Conservation (phyloP, 805 yeast species). For the Candida khao-thaluensis region DNA sequence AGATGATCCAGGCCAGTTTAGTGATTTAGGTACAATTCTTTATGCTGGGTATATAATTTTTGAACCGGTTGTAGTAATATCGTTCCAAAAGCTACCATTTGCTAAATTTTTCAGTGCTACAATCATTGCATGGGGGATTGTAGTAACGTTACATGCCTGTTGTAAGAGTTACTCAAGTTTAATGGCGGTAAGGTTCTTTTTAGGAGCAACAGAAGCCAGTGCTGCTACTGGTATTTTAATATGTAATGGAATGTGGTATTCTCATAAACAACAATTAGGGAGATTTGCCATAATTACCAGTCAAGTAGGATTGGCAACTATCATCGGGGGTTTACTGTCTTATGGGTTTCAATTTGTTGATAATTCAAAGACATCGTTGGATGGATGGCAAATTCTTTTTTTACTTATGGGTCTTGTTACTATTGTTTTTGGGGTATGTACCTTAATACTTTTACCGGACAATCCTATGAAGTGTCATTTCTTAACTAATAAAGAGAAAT, state of each 20-base stretch:
- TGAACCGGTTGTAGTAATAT: constrained; percentile 44
- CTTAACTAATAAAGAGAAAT: constrained; percentile 41
- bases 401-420: constrained; percentile 56
- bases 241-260: constrained; percentile 63
- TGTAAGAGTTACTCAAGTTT: constrained; percentile 52
- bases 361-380: constrained; percentile 29
- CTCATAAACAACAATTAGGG: constrained; percentile 48
- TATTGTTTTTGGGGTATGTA: constrained; percentile 45
- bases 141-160: constrained; percentile 51
- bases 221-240: constrained; percentile 57
- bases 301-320: constrained; percentile 57
- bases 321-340: constrained; percentile 44
- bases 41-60: constrained; percentile 54
- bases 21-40: constrained; percentile 53
- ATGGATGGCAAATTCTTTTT: constrained; percentile 63
- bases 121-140: constrained; percentile 54
- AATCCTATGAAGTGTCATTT: constrained; percentile 42
- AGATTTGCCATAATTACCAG: constrained; percentile 58
- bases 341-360: constrained; percentile 55
- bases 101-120: constrained; percentile 49
- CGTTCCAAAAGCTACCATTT: constrained; percentile 52
- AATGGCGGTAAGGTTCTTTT: constrained; percentile 52
- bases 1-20: constrained; percentile 44
- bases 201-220: constrained; percentile 56
- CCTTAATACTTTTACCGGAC: constrained; percentile 49